phyloP scores from a whole-genome alignment of 2,329 filamentous ascomycete species.

The Fusarium sp. region DNA sequence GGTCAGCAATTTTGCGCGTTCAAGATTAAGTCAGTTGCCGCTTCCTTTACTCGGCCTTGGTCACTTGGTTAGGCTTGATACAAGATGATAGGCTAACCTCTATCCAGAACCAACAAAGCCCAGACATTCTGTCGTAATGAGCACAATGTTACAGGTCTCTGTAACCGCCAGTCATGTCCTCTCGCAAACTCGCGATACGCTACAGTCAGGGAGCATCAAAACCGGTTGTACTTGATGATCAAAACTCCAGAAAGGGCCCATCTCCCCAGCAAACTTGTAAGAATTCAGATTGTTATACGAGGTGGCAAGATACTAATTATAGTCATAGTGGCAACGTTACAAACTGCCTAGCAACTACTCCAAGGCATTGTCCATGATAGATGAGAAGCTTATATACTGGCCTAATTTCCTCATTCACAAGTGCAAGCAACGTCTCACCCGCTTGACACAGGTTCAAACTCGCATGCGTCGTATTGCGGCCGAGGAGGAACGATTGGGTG shows the following conservation, averaged over 20 bases:
- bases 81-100: constrained; percentile 40
- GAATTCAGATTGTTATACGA: background rate
- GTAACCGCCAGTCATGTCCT: constrained; percentile 88
- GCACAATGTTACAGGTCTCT: constrained; percentile 85
- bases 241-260: background rate
- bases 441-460: constrained; percentile 91
- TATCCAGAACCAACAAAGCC: constrained; percentile 76
- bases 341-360: constrained; percentile 85
- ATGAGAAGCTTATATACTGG: constrained; percentile 77
- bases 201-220: background rate
- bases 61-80: background rate
- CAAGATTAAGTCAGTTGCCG: constrained; percentile 79
- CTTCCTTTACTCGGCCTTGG: background rate
- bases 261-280: background rate
- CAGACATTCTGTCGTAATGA: constrained; percentile 97
- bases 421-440: constrained; percentile 94
- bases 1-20: constrained; percentile 96
- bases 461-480: constrained; percentile 80
- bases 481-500: constrained; percentile 89
- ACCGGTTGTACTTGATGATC: background rate
- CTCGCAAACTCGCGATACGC: constrained; percentile 75
- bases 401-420: constrained; percentile 94
- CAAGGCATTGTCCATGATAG: constrained; percentile 69
- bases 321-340: background rate
- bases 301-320: background rate